Conservation (phyloP, 225 moss, liverwort and hornwort species). For the Pleurozium schreberi region DNA sequence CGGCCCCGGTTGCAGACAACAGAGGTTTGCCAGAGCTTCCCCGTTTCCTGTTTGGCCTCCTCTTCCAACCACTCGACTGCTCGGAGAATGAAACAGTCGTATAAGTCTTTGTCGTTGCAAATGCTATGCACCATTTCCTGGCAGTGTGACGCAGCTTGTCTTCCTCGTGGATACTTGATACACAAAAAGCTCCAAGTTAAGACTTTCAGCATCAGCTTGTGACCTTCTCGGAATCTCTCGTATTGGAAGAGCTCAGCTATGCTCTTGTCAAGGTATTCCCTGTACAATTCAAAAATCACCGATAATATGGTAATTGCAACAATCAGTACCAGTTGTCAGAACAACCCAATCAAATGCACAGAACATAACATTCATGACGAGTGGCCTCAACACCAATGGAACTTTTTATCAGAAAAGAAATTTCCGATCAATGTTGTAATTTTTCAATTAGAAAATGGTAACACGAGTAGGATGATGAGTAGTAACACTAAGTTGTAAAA, state of each 20-base stretch:
- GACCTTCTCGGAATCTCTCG: slow-evolving; percentile 3
- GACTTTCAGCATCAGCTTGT: slow-evolving; percentile 26
- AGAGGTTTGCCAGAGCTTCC: slow-evolving; percentile 28
- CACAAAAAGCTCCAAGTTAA: slow-evolving; percentile 48
- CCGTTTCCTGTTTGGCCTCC: slow-evolving; percentile 4
- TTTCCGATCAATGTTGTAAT: background rate
- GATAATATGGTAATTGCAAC: background rate
- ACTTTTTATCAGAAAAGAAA: background rate
- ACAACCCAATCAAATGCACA: background rate
- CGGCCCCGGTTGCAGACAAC: slow-evolving; percentile 41
- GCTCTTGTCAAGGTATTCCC: slow-evolving; percentile 35
- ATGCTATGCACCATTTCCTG: slow-evolving; percentile 32
- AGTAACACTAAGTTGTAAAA: background rate
- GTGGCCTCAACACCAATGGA: background rate
- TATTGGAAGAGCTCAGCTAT: slow-evolving; percentile 21
- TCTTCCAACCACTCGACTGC: slow-evolving; percentile 26
- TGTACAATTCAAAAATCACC: background rate
- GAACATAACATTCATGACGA: background rate
- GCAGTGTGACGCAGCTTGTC: slow-evolving; percentile 19
- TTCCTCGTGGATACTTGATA: slow-evolving; percentile 28
- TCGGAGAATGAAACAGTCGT: slow-evolving; percentile 21
- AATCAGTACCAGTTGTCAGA: background rate
- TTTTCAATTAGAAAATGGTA: background rate
- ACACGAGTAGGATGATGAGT: background rate
- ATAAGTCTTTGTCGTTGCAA: slow-evolving; percentile 17